Evolutionary conservation across 2,329 filamentous ascomycete genomes (phyloP), one percentile per base, ranked within the genome.

Genomic region (Talaromyces sp.): DNA sequence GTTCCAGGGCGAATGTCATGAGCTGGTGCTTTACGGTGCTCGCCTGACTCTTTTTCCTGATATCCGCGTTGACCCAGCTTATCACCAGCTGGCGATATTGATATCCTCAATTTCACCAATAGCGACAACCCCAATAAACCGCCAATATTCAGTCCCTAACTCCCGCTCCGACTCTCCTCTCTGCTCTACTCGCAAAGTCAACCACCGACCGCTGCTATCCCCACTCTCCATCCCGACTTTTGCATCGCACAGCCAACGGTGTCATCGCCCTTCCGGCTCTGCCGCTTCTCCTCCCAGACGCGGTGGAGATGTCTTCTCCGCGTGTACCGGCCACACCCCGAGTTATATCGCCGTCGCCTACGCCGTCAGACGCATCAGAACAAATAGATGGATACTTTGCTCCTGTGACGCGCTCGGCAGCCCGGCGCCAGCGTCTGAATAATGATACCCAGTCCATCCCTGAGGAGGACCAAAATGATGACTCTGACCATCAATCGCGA

Each of bases 341-440:
- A 73, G 91, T 97, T 70, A 96, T 95, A 71, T 96, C 92, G 13
- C 93, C 93, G 47, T 95, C 92, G 63, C 93, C 93, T 47, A 89
- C 90, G 2, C 87, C 87, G 1, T 82, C 82, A 67, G 80, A 83
- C 48, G 68, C 77, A 74, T 73, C 71, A 24, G 78, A 80, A 65
- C 74, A 74, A 48, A 83, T 83, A 69, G 84, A 89, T 74, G 84
- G 84, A 67, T 88, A 96, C 77, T 87, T 87, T 69, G 90, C 88
- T 10, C 92, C 92, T 6, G 83, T 88, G 67, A 96, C 92, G 67
- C 87, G 92, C 71, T 94, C 92, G 39, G 88, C 88, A 62, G 85
- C 89, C 62, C 75, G 78, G 66, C 76, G 76, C 64, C 88, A 84
- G 72, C 82, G 83, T 57, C 78, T 86, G 50, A 61, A 80, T 83